These are phyloP conservation scores for Zygoascus tannicola DNA, from an alignment of 805 yeast species.

Conservation along the genomic window DNA sequence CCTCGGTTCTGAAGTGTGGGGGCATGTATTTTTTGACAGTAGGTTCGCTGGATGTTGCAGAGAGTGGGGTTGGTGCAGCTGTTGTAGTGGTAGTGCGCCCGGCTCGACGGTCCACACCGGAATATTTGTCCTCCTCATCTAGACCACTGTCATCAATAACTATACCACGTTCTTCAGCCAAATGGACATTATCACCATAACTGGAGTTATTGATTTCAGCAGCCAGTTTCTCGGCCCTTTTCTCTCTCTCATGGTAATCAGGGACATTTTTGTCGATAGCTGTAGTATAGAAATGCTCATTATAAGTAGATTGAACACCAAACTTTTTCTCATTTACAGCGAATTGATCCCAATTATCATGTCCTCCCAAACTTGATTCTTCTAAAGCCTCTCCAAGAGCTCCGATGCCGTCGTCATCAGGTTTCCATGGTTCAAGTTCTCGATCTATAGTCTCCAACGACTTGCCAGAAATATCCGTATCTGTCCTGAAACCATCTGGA, in stretches of 20 bases:
- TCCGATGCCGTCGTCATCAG: constrained; percentile 40
- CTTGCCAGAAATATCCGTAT: constrained; percentile 67
- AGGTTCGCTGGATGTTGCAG: not conserved
- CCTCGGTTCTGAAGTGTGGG: constrained; percentile 22
- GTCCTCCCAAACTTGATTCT: constrained; percentile 17
- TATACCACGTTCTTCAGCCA: constrained; percentile 87
- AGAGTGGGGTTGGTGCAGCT: constrained; percentile 3
- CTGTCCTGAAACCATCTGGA: constrained; percentile 56
- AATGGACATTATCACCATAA: constrained; percentile 58
- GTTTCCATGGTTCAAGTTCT: constrained; percentile 77
- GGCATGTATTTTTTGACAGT: constrained; percentile 17
- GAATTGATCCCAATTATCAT: constrained; percentile 77
- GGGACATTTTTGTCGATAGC: constrained; percentile 61
- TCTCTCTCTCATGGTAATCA: constrained; percentile 54
- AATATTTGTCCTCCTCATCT: constrained; percentile 94
- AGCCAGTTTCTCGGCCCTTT: constrained; percentile 70
- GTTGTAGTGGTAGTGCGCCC: not conserved
- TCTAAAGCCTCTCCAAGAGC: constrained; percentile 28
- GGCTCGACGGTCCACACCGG: constrained; percentile 65
- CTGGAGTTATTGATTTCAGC: constrained; percentile 68
- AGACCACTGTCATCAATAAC: constrained; percentile 69
- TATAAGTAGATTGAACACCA: constrained; percentile 76
- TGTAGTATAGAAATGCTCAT: constrained; percentile 84
- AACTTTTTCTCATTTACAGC: constrained; percentile 82
- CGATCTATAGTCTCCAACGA: constrained; percentile 42